Evolutionary conservation across 257 asterid species (phyloP).

Genomic region (Solanum pennellii): DNA sequence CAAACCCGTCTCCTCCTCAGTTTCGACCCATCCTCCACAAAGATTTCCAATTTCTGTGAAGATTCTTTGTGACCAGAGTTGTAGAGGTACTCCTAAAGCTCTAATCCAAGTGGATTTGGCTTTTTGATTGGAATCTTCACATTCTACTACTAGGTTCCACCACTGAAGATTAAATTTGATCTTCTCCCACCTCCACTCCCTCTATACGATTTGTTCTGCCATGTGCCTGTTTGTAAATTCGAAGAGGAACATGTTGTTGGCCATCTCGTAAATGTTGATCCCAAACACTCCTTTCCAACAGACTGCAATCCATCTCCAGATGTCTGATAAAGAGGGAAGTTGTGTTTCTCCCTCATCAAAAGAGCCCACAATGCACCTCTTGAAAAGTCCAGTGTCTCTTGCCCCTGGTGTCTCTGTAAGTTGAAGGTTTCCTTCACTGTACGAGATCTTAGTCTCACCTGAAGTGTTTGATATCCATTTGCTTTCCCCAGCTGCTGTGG

Average conservation of each 20-base stretch:
- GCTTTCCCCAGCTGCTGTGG: background rate
- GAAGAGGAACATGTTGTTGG: background rate
- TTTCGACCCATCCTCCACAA: background rate
- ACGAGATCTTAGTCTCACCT: background rate
- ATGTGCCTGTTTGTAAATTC: too few species aligned
- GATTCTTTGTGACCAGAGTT: background rate
- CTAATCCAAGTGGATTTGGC: background rate
- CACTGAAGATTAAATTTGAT: background rate
- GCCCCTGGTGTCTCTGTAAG: background rate
- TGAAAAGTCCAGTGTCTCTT: background rate
- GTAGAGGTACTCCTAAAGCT: background rate
- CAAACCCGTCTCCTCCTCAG: background rate
- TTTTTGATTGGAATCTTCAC: background rate
- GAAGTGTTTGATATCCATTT: background rate
- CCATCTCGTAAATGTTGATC: background rate
- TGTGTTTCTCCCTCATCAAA: background rate
- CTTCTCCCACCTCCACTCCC: background rate
- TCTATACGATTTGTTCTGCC: background rate
- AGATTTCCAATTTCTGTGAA: background rate
- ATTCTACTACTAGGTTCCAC: background rate
- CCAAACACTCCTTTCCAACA: background rate
- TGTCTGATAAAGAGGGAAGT: background rate
- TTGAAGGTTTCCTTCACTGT: background rate
- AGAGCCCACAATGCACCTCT: background rate
- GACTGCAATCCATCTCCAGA: background rate